A percentile compares a stretch with the other conserved stretches of the same genome.
These are phyloP conservation scores for Hirsutella thompsonii DNA, from an alignment of 2,329 filamentous ascomycete genomes.

Conservation along the genomic window DNA sequence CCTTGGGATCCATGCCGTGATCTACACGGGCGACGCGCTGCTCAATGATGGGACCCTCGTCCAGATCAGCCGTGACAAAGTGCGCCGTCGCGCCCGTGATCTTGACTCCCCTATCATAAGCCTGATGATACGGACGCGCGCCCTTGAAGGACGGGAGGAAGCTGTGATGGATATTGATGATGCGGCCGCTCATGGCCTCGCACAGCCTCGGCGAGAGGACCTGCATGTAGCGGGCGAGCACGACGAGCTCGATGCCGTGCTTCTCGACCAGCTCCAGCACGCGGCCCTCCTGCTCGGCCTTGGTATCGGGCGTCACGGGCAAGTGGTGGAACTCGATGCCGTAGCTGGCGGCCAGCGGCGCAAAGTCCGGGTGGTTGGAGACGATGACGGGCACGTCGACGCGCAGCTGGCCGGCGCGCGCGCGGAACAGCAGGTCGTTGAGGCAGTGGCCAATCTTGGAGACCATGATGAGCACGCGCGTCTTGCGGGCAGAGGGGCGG, in stretches of 20 bases:
- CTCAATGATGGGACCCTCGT: constrained; percentile 82
- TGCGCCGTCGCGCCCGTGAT: constrained; percentile 80
- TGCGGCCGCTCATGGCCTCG: constrained; percentile 66
- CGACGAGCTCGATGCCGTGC: constrained; percentile 64
- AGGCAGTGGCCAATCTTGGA: constrained; percentile 81
- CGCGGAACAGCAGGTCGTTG: constrained; percentile 72
- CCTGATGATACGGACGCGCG: constrained; percentile 79
- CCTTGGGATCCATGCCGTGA: constrained; percentile 63
- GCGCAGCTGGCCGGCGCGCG: constrained; percentile 58
- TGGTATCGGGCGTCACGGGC: constrained; percentile 68
- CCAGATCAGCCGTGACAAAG: constrained; percentile 74
- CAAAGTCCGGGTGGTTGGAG: constrained; percentile 70
- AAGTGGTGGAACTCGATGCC: constrained; percentile 71
- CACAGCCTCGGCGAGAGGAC: constrained; percentile 65
- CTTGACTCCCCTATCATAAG: constrained; percentile 76
- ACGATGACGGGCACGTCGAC: constrained; percentile 69
- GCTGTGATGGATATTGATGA: constrained; percentile 87
- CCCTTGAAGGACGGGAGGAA: constrained; percentile 84
- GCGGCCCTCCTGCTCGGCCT: constrained; percentile 56
- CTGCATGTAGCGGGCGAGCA: constrained; percentile 81
- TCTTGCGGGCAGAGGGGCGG: constrained; percentile 54
- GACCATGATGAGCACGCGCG: constrained; percentile 74
- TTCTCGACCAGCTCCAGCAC: constrained; percentile 58
- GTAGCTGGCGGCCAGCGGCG: constrained; percentile 55
- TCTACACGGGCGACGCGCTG: constrained; percentile 68